Base-by-base conservation (phyloP, 257 asterid genomes). In the Nicotiana tomentosiformis region DNA sequence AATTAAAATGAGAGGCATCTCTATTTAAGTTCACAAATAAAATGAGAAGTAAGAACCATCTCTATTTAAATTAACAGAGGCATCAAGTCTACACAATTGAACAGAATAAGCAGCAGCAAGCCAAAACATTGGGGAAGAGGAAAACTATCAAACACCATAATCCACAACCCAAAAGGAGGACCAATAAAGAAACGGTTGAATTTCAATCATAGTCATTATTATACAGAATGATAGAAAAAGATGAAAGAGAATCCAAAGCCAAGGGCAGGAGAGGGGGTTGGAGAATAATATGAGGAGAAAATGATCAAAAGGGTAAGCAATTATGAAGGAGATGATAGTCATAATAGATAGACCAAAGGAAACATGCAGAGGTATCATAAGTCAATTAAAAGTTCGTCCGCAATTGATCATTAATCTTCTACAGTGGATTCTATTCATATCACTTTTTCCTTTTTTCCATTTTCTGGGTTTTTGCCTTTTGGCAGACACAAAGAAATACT, bases 311-410 rank as follows among this genome's bases (percentile, higher is more conserved):
- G 6, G 56, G 16, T 60, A 46, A 57, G 82, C 46, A 18, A 76
- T n/a, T 11, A 61, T 37, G 79, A 10, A 66, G 69, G 32, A 53
- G 62, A 37, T 66, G 79, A 53, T 53, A 66, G 83, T 77, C 80
- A 66, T 55, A 39, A 80, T 46, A 16, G 9, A 46, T 23, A 46
- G 37, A 46, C 79, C 43, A 79, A 20, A 26, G 10, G 82, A 74
- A 86, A 83, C 78, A 70, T 83, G 86, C 58, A 60, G 51, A 43
- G 33, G 85, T 64, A 86, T 86, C 77, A 82, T 79, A 30, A 61
- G 81, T 65, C 87, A 86, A 85, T 64, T 77, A 83, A 82, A 72
- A 67, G 69, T 83, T 78, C 57, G 1, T 43, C 83, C 82, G 30
- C 79, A 82, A 83, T 72, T 20, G 84, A 85, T 64, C 56, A 16